Evolutionary conservation across 2,329 filamentous ascomycete species (phyloP).

Genomic region (Fusarium euwallaceae): DNA sequence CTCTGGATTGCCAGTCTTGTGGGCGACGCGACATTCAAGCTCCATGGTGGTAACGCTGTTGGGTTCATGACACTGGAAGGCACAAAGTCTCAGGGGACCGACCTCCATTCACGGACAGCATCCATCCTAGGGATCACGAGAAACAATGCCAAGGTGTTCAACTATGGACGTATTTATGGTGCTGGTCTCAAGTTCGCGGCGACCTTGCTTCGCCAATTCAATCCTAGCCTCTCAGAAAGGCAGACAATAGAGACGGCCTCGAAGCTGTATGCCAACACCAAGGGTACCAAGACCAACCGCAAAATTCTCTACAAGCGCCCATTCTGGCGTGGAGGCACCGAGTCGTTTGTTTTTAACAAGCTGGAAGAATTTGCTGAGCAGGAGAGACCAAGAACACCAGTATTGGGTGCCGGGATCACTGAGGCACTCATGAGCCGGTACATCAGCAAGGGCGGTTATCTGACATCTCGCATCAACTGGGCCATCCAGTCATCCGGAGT

Average conservation of each 20-base stretch:
- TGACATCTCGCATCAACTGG: conserved; percentile 98
- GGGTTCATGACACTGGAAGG: conserved; percentile 99
- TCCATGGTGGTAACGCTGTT: conserved; percentile 96
- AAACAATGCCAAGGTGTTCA: conserved; percentile 97
- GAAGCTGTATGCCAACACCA: conserved; percentile 88
- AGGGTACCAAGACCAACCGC: conserved; percentile 86
- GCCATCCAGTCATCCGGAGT: conserved; percentile 98
- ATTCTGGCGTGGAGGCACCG: conserved; percentile 97
- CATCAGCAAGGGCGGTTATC: conserved; percentile 89
- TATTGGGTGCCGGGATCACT: conserved; percentile 94
- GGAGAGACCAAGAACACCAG: conserved; percentile 88
- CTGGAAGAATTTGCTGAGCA: conserved; percentile 98
- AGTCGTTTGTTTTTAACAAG: conserved; percentile 98
- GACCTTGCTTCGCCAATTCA: conserved; percentile 92
- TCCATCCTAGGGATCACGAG: conserved; percentile 92
- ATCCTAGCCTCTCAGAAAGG: conserved; percentile 82
- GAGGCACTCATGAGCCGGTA: conserved; percentile 92
- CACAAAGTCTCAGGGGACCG: conserved; percentile 92
- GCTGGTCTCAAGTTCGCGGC: conserved; percentile 94
- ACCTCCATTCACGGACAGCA: conserved; percentile 94
- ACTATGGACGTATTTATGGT: conserved; percentile 99
- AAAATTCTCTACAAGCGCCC: conserved; percentile 78
- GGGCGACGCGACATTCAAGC: conserved; percentile 92
- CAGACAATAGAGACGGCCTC: conserved; percentile 82
- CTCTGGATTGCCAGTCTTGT: conserved; percentile 98